These are phyloP conservation scores for Sisymbrium irio DNA, from an alignment of 345 rosid species.

Conservation along the genomic window DNA sequence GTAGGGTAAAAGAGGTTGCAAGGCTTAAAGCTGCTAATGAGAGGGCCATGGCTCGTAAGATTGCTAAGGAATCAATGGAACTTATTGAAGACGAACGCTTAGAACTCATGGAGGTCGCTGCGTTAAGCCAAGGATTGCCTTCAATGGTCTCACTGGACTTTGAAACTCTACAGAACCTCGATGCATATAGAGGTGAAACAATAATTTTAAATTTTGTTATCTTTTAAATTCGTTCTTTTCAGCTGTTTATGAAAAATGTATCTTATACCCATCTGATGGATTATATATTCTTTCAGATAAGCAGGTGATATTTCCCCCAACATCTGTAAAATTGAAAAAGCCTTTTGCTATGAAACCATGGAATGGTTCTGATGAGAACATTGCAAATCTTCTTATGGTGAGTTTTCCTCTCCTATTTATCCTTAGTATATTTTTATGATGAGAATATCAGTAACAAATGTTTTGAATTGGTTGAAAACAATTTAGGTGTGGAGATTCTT, in stretches of 20 bases:
- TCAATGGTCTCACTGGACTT: conserved; percentile 63
- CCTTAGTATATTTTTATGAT: not conserved
- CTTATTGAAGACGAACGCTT: conserved; percentile 81
- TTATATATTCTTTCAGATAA: conserved; percentile 48
- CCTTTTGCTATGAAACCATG: conserved; percentile 77
- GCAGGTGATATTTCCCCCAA: conserved; percentile 62
- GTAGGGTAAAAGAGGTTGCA: conserved; percentile 74
- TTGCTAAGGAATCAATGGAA: conserved; percentile 86
- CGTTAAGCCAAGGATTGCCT: conserved; percentile 62
- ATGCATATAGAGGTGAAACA: conserved; percentile 61
- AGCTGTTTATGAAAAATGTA: not conserved
- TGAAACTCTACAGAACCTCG: conserved; percentile 74
- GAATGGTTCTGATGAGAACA: conserved; percentile 76
- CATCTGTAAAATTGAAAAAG: conserved; percentile 54
- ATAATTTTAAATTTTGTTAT: not conserved
- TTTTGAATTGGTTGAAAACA: conserved; percentile 11
- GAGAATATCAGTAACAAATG: not conserved
- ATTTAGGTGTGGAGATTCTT: conserved; percentile 86
- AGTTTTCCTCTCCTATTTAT: conserved; percentile 23
- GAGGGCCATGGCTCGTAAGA: conserved; percentile 85
- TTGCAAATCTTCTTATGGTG: conserved; percentile 92
- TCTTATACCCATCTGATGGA: conserved; percentile 5
- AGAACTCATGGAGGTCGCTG: conserved; percentile 92
- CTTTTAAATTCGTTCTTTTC: not conserved
- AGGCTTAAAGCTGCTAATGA: conserved; percentile 85